Evolutionary conservation across 352 stramenopile species (phyloP), one percentile per base, ranked within the genome.

Genomic region (Thalassiosira hispida): DNA sequence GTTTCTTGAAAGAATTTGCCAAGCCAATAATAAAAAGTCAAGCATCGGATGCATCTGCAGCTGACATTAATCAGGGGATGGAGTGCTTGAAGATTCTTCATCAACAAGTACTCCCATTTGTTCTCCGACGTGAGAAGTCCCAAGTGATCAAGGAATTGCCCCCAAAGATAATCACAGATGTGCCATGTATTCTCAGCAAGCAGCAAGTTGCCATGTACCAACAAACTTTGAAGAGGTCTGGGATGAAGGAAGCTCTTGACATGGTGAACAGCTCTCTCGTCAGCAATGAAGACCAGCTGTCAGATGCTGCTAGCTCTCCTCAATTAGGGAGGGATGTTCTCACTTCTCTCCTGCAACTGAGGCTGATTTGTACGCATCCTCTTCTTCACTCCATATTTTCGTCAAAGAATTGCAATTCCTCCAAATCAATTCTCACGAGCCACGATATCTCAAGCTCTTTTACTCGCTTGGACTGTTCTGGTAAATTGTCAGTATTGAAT

Each of bases 61-160:
- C 35, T 53, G 77, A 88, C 33, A 85, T 92, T 8, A 71, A 77
- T 22, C 23, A 83, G 20, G 93, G 95, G 1, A 97, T 96, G 9
- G 83, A 97, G 1, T 95, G 96, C 56, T 92, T 99, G 67, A 95
- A 97, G 53, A 84, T 85, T 33, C 79, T 99, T 8, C 96, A 99
- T 67, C 94, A 97, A 64, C 94, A 97, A 60, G 93, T 98, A n/a
- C 81, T 98, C 35, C 97, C 97, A 25, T 99, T 99, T 82, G 94
- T 99, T 42, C 79, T 99, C 49, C 90, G 97, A 29, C 90, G 97
- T 60, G 98, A 96, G n/a, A 99, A 99, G 83, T 86, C 93, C 18
- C 83, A 97, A 76, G 97, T 99, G 40, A 90, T 99, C 27, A 91
- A 91, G 38, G 97, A 99, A 55, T 84, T 99, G 25, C 97, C 97